Evolutionary conservation across 2,329 filamentous ascomycete genomes (phyloP).

Genomic region (Capronia epimyces): DNA sequence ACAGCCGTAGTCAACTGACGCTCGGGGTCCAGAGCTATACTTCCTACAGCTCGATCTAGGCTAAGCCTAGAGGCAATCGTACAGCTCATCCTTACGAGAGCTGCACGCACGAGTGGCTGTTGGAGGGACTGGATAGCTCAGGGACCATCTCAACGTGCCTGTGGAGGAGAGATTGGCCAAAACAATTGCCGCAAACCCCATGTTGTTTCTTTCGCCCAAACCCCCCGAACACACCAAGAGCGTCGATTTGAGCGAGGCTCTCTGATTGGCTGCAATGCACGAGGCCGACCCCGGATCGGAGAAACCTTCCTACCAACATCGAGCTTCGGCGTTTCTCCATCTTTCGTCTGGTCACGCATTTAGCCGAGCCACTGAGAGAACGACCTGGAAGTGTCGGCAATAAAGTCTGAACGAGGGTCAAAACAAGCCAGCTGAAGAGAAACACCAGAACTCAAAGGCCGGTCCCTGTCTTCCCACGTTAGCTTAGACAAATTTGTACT

Average conservation of each 20-base stretch:
- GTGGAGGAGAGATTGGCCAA: no score
- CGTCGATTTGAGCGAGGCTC: constrained; percentile 18
- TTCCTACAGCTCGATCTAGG: neutral
- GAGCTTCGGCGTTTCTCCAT: constrained; percentile 10
- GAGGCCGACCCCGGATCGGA: constrained; percentile 14
- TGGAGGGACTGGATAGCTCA: neutral
- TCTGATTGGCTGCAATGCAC: constrained; percentile 10
- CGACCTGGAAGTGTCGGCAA: neutral
- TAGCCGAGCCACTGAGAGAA: constrained; percentile 3
- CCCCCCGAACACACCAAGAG: no score
- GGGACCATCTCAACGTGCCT: no score
- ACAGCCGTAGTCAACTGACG: no score
- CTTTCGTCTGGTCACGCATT: constrained; percentile 3
- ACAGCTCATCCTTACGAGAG: neutral
- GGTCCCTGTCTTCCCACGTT: no score
- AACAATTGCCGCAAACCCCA: no score
- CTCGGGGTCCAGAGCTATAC: no score
- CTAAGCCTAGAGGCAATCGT: neutral
- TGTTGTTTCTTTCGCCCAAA: no score
- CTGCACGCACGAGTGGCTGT: neutral
- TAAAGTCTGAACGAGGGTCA: no score
- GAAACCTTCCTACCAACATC: constrained; percentile 16
- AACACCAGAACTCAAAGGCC: neutral
- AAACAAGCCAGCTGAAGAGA: no score
- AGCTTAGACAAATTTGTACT: no score